phyloP scores from a whole-genome alignment of 2,329 filamentous ascomycete genomes.

The Penicillium paneum region DNA sequence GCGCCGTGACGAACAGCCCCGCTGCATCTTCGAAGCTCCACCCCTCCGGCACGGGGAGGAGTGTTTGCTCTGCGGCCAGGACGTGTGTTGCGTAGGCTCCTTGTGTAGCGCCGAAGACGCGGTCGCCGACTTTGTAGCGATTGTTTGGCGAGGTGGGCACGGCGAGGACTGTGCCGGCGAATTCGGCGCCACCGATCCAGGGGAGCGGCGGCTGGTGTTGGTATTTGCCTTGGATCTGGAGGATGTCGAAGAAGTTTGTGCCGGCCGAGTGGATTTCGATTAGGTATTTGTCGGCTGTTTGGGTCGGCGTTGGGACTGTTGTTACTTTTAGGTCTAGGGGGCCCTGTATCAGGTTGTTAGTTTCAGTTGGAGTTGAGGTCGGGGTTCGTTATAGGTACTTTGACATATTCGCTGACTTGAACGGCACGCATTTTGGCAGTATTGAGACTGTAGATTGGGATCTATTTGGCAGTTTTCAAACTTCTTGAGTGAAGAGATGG shows the following conservation, averaged over 20 bases:
- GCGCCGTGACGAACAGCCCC: conserved; percentile 86
- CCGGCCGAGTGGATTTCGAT: conserved; percentile 83
- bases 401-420: conserved; percentile 70
- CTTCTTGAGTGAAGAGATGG: neutral
- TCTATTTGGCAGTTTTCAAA: neutral
- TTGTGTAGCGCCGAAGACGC: conserved; percentile 82
- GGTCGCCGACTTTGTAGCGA: conserved; percentile 72
- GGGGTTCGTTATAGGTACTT: conserved; percentile 47
- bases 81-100: conserved; percentile 82
- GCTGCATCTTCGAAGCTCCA: conserved; percentile 85
- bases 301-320: conserved; percentile 69
- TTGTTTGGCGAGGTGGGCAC: conserved; percentile 55
- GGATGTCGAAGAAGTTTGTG: conserved; percentile 95
- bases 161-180: conserved; percentile 72
- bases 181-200: conserved; percentile 84
- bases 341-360: conserved; percentile 50
- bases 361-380: conserved; percentile 1
- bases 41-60: conserved; percentile 72
- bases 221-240: conserved; percentile 94
- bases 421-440: conserved; percentile 67
- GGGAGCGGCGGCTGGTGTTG: conserved; percentile 86
- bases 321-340: conserved; percentile 75
- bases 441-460: neutral
- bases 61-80: conserved; percentile 60
- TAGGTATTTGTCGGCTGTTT: conserved; percentile 72